Base-by-base conservation (phyloP, 257 asterid genomes). In the Lavandula angustifolia region DNA sequence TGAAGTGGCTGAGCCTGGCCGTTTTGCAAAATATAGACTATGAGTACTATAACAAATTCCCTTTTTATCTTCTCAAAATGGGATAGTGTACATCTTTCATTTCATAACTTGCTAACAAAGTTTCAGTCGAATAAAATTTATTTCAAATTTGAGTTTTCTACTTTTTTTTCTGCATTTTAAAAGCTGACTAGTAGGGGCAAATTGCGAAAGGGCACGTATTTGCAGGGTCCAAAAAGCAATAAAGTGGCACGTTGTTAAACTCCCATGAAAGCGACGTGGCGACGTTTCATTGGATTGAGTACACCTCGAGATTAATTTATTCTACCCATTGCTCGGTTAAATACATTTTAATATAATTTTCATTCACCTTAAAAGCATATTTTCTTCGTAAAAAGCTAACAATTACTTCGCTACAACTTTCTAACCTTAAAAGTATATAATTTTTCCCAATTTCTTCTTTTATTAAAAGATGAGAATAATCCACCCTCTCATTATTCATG, bases 361-460 rank as follows among this genome's bases (percentile, higher is more conserved):
- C 40, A 59, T 59, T 66, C 66, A 38, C 75, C 82, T 78, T 74
- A 78, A 85, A 85, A 85, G 92, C 85, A 82, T 80, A 67, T 69
- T 61, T 38, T 17, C 57, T 67, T 64, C 79, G 63, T 76, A 75
- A 65, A 84, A 81, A 81, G 87, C 82, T 69, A 68, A 60, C 54
- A 60, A 69, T 54, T 60, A 32, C 64, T 63, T 44, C n/a, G n/a
- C n/a, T n/a, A n/a, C n/a, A n/a, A n/a, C n/a, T n/a, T n/a, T n/a
- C n/a, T n/a, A n/a, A n/a, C n/a, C n/a, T n/a, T n/a, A n/a, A n/a
- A 71, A 46, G 51, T 51, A 71, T 51, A 35, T 56, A 27, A 55
- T 61, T 62, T 38, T 51, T 42, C 55, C 38, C 59, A 59, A 34
- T 57, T 33, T 41, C 31, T 67, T 60, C 61, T 74, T 59, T 62